Evolutionary conservation across 768 basidiomycete genomes (phyloP), one percentile per base, ranked within the genome.

Genomic region (Punctularia strigosozonata): DNA sequence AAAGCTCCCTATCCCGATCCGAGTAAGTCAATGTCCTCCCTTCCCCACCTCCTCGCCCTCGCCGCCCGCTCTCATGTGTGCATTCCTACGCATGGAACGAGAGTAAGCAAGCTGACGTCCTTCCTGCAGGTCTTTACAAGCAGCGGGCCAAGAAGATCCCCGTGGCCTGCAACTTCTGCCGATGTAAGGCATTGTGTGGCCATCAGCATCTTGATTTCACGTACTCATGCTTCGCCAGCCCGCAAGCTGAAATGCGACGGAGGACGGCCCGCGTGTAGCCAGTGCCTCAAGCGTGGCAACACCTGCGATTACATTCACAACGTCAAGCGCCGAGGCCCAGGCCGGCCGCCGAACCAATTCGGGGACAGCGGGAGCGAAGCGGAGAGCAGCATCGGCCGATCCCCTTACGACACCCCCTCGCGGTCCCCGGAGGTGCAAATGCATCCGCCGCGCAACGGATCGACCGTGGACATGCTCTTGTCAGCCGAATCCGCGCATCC

Each of bases 241-340:
- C 77, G 86, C 43, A 89, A 89, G 62, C 68, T 89, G 31, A 88
- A 88, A 64, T 89, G 86, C 56, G 86, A 89, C 50, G 86, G 86
- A 36, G 81, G 80, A 30, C 74, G 82, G 36, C 86, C 86, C 6
- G 80, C 84, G 12, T 89, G 86, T 53, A 66, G 74, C 34, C 86
- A 89, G 55, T 89, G 86, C 53, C 61, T 76, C 43, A 87, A 88
- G 57, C 75, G 86, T 36, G 72, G 71, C 34, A 76, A 86, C 48
- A 60, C 74, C 13, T 89, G 86, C 57, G 85, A 87, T 52, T 89
- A 88, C 48, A 77, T 75, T 72, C 75, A 77, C 13, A 63, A 73
- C 48, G 76, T 74, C 58, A 86, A 82, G 56, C 77, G 82, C 25
- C 77, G 84, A 38, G 75, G 75, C 32, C 71, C 70, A 23, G 53